These are phyloP conservation scores for Pleurotus platypus DNA, from an alignment of 768 basidiomycete species.

Conservation along the genomic window DNA sequence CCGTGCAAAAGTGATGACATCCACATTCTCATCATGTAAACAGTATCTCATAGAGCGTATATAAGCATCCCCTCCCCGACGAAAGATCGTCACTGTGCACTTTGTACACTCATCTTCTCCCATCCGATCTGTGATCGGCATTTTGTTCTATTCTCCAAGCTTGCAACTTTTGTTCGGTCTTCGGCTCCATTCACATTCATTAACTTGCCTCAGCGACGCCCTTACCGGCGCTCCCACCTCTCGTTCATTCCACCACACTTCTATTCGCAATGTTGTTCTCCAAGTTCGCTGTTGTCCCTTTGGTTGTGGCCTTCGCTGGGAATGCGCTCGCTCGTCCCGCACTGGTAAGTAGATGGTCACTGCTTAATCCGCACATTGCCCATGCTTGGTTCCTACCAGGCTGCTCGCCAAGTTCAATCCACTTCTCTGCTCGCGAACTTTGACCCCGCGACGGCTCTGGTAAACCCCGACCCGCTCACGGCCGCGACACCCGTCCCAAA, in stretches of 20 bases:
- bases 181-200: slow-evolving; percentile 1
- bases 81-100: background rate
- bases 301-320: background rate
- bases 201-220: background rate
- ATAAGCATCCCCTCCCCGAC: background rate
- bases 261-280: slow-evolving; percentile 2
- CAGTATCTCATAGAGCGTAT: background rate
- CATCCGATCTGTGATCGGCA: slow-evolving; percentile 6
- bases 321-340: background rate
- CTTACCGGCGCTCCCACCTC: background rate
- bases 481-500: background rate
- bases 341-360: background rate
- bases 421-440: background rate
- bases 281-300: background rate
- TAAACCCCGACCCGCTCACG: slow-evolving; percentile 3
- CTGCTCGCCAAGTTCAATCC: background rate
- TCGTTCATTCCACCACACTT: background rate
- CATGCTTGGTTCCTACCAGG: background rate
- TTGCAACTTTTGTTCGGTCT: background rate
- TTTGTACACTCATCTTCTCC: slow-evolving; percentile 7
- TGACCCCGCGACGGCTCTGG: background rate
- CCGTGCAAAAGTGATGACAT: background rate
- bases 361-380: background rate
- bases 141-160: slow-evolving; percentile 7
- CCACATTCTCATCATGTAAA: background rate